A percentile compares a stretch with the other conserved stretches of the same genome.
Evolutionary conservation across 768 basidiomycete genomes (phyloP).

Genomic region (Tremella mesenterica): DNA sequence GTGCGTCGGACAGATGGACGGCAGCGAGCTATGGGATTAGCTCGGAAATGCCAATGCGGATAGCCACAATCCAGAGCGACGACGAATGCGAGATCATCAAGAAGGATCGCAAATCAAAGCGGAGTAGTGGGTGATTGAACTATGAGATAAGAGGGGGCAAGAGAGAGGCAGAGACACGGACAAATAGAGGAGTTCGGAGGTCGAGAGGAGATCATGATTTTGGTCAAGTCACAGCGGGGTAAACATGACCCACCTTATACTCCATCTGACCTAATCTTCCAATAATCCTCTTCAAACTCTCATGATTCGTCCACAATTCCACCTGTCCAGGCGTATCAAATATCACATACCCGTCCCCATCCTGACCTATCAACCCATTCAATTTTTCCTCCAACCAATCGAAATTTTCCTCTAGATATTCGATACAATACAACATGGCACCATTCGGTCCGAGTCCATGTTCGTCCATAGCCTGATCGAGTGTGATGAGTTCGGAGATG

Average conservation of each 20-base stretch:
- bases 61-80: not conserved
- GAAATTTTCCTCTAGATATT: constrained; percentile 88
- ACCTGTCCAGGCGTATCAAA: constrained; percentile 98
- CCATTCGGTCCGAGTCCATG: constrained; percentile 88
- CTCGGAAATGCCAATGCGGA: no score
- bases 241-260: constrained; percentile 61
- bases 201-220: not conserved
- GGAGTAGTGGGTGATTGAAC: no score
- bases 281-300: constrained; percentile 73
- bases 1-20: constrained; percentile 91
- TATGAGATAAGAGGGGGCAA: not conserved
- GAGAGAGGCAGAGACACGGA: not conserved
- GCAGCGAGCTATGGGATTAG: constrained; percentile 63
- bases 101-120: no score
- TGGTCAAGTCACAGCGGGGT: not conserved
- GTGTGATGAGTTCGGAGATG: constrained; percentile 73
- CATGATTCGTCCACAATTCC: constrained; percentile 92
- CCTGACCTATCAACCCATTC: constrained; percentile 56
- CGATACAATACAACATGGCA: constrained; percentile 91
- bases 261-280: constrained; percentile 61
- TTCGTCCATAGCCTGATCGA: constrained; percentile 76
- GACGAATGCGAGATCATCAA: no score
- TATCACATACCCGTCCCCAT: constrained; percentile 68
- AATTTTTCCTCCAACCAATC: constrained; percentile 53
- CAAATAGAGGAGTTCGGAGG: not conserved